Conservation (phyloP, 495 filamentous ascomycete genomes). For the Xylaria telfairii region DNA sequence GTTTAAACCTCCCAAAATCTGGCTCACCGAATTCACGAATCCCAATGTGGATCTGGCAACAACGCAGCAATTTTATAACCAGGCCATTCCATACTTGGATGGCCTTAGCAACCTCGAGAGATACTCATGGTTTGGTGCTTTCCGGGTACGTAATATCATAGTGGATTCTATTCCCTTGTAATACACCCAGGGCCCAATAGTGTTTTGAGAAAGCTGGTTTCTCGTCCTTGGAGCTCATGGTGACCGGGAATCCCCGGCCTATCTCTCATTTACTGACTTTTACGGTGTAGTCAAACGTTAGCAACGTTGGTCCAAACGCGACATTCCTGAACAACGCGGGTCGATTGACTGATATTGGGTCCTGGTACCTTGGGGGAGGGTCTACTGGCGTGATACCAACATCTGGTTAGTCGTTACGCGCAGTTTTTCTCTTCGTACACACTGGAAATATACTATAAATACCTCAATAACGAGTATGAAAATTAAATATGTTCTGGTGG, state of each 20-base stretch:
- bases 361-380: background rate
- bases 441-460: no score
- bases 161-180: background rate
- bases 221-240: background rate
- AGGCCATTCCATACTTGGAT: background rate
- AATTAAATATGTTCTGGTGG: no score
- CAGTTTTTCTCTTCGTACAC: no score
- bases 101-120: background rate
- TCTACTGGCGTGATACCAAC: background rate
- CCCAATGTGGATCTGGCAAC: background rate
- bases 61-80: background rate
- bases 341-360: background rate
- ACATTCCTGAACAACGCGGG: background rate
- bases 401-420: background rate
- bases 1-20: background rate
- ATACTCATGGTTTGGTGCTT: background rate
- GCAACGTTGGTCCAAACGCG: background rate
- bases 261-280: background rate
- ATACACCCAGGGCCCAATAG: background rate
- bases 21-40: slow-evolving; percentile 4
- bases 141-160: background rate
- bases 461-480: no score
- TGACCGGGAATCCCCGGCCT: background rate
- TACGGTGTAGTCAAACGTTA: background rate
- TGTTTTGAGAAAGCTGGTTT: background rate